These are phyloP conservation scores for Eucalyptus pauciflora DNA, from an alignment of 345 rosid genomes.

Conservation along the genomic window DNA sequence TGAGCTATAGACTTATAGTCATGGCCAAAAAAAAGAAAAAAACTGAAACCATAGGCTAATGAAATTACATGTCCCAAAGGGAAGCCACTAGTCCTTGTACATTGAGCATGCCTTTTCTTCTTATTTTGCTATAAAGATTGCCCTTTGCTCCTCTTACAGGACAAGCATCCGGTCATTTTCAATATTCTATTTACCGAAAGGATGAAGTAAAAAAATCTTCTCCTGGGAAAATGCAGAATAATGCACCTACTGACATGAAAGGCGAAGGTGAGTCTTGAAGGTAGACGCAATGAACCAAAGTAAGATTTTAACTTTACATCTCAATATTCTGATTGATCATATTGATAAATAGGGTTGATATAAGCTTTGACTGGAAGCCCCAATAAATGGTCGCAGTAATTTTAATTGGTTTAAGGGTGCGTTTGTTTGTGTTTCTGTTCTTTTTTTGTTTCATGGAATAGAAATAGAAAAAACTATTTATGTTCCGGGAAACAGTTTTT, in stretches of 20 bases:
- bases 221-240: neutral
- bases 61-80: neutral
- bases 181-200: too few relatives aligned
- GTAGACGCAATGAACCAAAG: neutral
- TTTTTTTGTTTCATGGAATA: too few relatives aligned
- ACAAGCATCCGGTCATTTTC: neutral
- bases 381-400: accelerated
- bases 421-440: too few relatives aligned
- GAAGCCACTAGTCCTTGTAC: neutral
- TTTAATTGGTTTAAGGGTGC: too few relatives aligned
- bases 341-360: neutral
- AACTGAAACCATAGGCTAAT: accelerated
- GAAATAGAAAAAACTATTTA: too few relatives aligned
- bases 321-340: too few relatives aligned
- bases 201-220: neutral
- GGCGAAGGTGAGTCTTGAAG: neutral
- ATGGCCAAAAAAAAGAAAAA: neutral
- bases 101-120: neutral
- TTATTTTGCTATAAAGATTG: neutral
- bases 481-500: too few relatives aligned
- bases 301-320: too few relatives aligned
- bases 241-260: neutral
- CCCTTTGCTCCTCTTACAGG: neutral
- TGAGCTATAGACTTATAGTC: neutral
- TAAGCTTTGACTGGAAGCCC: neutral